Evolutionary conservation across 2,329 filamentous ascomycete species (phyloP).

Genomic region (Falciphora oryzae): DNA sequence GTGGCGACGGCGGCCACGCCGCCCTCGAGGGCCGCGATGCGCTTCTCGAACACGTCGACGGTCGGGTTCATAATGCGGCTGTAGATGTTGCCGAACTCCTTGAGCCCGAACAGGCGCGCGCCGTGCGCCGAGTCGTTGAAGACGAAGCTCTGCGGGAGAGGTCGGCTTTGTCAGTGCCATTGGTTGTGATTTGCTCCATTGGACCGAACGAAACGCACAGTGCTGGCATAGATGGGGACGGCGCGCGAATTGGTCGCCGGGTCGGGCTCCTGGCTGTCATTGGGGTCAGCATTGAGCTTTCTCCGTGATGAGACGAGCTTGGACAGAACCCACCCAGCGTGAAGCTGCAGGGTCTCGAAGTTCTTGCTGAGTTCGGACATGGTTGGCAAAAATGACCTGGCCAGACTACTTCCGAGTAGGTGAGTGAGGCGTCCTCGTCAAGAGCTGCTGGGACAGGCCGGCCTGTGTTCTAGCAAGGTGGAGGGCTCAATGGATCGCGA

Average conservation of each 20-base stretch:
- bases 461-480: not conserved
- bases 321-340: conserved; percentile 60
- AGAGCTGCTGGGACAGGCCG: not conserved
- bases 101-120: conserved; percentile 90
- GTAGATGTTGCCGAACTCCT: conserved; percentile 98
- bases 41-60: conserved; percentile 93
- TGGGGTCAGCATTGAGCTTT: conserved; percentile 11
- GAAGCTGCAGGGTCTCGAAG: conserved; percentile 82
- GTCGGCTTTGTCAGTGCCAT: conserved; percentile 26
- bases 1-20: conserved; percentile 81
- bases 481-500: no score
- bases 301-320: conserved; percentile 11
- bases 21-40: conserved; percentile 90
- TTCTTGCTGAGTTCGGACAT: conserved; percentile 50
- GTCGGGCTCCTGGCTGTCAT: conserved; percentile 68
- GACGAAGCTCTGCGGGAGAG: conserved; percentile 58
- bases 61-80: conserved; percentile 96
- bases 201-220: conserved; percentile 36
- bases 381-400: conserved; percentile 9
- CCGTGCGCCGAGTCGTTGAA: conserved; percentile 98
- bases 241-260: conserved; percentile 78
- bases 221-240: conserved; percentile 93
- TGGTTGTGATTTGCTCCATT: not conserved
- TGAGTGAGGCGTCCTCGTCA: not conserved
- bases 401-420: not conserved